Evolutionary conservation across 768 basidiomycete species (phyloP), one percentile per base, ranked within the genome.

Genomic region (Russula dissimulans): DNA sequence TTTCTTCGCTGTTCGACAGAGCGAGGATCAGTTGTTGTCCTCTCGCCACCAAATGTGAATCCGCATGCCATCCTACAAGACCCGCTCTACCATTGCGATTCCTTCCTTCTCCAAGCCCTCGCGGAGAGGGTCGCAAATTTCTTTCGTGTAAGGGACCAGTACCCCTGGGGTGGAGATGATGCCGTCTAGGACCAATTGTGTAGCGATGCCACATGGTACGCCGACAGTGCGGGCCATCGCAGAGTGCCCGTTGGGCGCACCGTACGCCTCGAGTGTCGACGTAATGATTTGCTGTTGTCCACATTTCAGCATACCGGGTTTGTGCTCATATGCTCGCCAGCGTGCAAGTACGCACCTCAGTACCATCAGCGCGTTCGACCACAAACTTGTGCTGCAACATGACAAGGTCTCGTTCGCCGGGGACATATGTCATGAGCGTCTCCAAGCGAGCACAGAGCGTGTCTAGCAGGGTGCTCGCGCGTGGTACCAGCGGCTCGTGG

Each of bases 341-440:
- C 39, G 10, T 8, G 14, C 9, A 18, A 34, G 39, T 48, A 67
- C 80, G 54, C 61, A 85, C 87, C 74, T 81, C 76, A 50, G 74
- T 79, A 49, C 95, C 94, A 68, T 97, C 91, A 38, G 81, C 78
- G 82, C 88, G 89, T 70, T 94, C 86, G 41, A 98, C 86, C 67
- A 91, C 75, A 71, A 99, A 98, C 78, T 95, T 95, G 82, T 99
- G 95, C 75, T 97, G 95, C 56, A 99, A 84, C 86, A 98, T 91
- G 61, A 99, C 91, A 62, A 98, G 82, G 73, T 99, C 95, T 11
- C 91, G 86, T 74, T 98, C 94, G 64, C 91, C 91, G 49, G 78
- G 74, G 64, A 86, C 89, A 75, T 95, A 97, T 73, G 85, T 82
- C 91, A 97, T 97, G 71, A 95, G 80, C 61, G 78, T 82, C 78